A percentile compares a stretch with the other conserved stretches of the same genome.
These are phyloP conservation scores for Podospora pseudoanserina DNA, from an alignment of 495 filamentous ascomycete genomes.

Conservation along the genomic window DNA sequence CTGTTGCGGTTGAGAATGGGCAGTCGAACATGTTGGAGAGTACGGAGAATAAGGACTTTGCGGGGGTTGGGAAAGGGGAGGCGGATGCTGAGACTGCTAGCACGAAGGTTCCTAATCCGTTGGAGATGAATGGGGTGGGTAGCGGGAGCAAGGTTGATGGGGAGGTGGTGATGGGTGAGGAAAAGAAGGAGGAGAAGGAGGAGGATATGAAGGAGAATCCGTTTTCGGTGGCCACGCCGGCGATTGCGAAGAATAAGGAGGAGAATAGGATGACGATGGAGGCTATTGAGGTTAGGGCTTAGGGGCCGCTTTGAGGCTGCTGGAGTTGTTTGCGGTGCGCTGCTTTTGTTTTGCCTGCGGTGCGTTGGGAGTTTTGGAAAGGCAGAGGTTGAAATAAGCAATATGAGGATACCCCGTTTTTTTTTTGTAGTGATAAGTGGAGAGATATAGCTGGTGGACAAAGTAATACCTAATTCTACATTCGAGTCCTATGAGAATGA, in stretches of 20 bases:
- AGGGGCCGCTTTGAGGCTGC: not conserved
- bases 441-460: not conserved
- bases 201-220: conserved; percentile 1
- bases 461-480: too few relatives aligned
- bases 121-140: not conserved
- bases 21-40: not conserved
- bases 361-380: not conserved
- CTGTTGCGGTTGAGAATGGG: not conserved
- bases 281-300: conserved; percentile 1
- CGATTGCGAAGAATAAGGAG: conserved; percentile 2
- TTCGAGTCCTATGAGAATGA: not conserved
- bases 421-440: not conserved
- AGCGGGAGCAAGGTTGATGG: not conserved
- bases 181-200: not conserved
- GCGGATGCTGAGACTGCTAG: not conserved
- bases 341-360: not conserved
- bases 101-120: not conserved
- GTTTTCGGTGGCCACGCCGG: conserved; percentile 2
- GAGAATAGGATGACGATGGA: conserved; percentile 1
- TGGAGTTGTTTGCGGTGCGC: not conserved
- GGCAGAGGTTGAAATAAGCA: not conserved
- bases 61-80: not conserved
- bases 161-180: not conserved
- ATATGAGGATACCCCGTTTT: not conserved
- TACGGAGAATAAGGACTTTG: not conserved